Evolutionary conservation across 2,329 filamentous ascomycete species (phyloP).

Genomic region (Beauveria pseudobassiana): DNA sequence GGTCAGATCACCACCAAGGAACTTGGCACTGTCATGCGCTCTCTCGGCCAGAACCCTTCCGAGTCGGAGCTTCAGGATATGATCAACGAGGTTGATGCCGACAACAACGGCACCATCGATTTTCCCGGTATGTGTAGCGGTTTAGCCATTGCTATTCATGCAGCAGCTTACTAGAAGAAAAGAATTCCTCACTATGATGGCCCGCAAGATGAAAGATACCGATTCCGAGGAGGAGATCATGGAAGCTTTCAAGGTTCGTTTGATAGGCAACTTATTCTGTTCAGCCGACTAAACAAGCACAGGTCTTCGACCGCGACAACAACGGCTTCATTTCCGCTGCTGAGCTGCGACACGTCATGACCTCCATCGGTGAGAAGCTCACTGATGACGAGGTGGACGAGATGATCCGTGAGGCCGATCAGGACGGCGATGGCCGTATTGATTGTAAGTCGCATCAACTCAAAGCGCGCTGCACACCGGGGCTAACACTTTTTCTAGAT

Average conservation of each 20-base stretch:
- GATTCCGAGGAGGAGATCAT: conserved; percentile 87
- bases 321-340: conserved; percentile 88
- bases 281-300: neutral
- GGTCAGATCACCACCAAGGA: conserved; percentile 91
- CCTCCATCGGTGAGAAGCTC: conserved; percentile 84
- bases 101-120: conserved; percentile 89
- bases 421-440: conserved; percentile 82
- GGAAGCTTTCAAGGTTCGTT: conserved; percentile 74
- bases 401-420: conserved; percentile 88
- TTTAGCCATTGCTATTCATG: neutral
- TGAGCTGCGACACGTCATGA: conserved; percentile 86
- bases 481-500: conserved; percentile 41
- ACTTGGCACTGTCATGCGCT: conserved; percentile 84
- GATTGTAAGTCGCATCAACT: conserved; percentile 55
- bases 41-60: conserved; percentile 80
- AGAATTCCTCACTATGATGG: conserved; percentile 94
- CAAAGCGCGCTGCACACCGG: neutral
- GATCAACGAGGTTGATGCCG: conserved; percentile 89
- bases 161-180: neutral
- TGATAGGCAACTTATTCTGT: too few relatives aligned
- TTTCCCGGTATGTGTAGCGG: conserved; percentile 63
- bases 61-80: conserved; percentile 88
- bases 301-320: conserved; percentile 82
- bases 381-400: conserved; percentile 87
- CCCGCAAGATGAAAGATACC: conserved; percentile 89